Percentiles rank a stretch among this genome's conserved stretches.
phyloP scores from a whole-genome alignment of 306 rosid species.

The Carpinus fangiana region DNA sequence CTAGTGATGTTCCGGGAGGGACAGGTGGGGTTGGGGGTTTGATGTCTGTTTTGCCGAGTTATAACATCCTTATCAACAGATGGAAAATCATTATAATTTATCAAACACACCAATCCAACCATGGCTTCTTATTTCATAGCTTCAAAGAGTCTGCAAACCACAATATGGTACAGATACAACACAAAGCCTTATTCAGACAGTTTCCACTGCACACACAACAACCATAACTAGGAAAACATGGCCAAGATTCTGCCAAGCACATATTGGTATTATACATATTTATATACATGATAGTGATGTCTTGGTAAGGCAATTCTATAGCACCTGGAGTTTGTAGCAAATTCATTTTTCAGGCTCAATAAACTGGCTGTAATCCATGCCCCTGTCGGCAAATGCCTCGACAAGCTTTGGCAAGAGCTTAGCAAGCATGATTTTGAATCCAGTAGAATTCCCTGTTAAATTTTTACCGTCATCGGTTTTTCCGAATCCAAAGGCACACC shows the following conservation, averaged over 20 bases:
- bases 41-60: background rate
- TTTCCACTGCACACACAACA: conserved; percentile 1
- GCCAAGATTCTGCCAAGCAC: conserved; percentile 19
- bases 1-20: background rate
- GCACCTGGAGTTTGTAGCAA: conserved; percentile 3
- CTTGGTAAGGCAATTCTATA: conserved; percentile 30
- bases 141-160: conserved; percentile 35
- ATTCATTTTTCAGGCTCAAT: conserved; percentile 38
- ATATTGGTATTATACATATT: conserved; percentile 33
- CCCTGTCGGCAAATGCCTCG: conserved; percentile 68
- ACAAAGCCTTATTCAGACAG: conserved; percentile 15
- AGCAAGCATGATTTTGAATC: conserved; percentile 88
- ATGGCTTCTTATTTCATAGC: conserved; percentile 19
- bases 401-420: conserved; percentile 81
- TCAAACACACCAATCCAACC: conserved; percentile 17
- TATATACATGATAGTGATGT: conserved; percentile 32
- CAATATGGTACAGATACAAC: conserved; percentile 11
- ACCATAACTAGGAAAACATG: conserved; percentile 1
- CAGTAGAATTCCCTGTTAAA: conserved; percentile 65
- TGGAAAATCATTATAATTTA: background rate
- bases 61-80: conserved; percentile 16
- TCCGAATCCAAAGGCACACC: conserved; percentile 45
- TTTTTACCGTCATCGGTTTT: conserved; percentile 39
- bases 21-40: background rate
- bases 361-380: conserved; percentile 71